These are phyloP conservation scores for Entomophthora muscae DNA, from an alignment of 371 early-diverging fungal genomes.

Conservation along the genomic window DNA sequence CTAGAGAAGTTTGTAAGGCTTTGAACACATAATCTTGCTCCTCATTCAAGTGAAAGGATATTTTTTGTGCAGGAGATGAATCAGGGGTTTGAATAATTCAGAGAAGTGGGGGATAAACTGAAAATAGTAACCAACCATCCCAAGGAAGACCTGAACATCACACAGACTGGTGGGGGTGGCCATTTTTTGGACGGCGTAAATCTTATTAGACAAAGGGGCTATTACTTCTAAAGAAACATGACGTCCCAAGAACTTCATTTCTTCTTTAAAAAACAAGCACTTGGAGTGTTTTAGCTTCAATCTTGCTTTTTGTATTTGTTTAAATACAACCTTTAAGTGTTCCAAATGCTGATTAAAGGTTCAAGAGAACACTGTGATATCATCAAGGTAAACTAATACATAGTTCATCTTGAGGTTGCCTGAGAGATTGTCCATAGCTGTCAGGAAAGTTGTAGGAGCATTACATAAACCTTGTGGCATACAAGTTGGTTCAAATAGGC, in stretches of 20 bases:
- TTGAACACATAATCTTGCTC: conserved; percentile 15
- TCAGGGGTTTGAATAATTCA: conserved; percentile 20
- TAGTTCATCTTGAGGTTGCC: background rate
- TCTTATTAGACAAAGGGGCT: background rate
- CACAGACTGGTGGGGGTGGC: background rate
- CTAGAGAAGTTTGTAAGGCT: conserved; percentile 10
- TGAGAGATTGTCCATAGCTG: background rate
- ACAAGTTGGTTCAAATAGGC: background rate
- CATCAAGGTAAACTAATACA: background rate
- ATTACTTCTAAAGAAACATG: background rate
- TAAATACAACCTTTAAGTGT: background rate
- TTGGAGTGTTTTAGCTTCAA: background rate
- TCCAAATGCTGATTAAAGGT: background rate
- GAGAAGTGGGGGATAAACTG: conserved; percentile 18
- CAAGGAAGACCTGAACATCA: conserved; percentile 15
- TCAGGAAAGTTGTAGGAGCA: background rate
- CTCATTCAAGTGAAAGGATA: background rate
- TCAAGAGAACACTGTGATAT: background rate
- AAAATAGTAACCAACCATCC: conserved; percentile 17
- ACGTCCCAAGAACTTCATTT: background rate
- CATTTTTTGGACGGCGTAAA: background rate
- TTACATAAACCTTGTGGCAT: background rate
- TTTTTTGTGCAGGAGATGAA: conserved; percentile 6
- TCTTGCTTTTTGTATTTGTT: background rate
- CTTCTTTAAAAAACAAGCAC: background rate